phyloP scores from a whole-genome alignment of 176 grass and related monocot species.

The Hordeum vulgare region MorexV3_pseudomolecules_assembly NC_058522.1:585916205-585916704 shows the following conservation, averaged over 20 bases:
- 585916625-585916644: conserved; percentile 65
- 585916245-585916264: background rate
- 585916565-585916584: conserved; percentile 16
- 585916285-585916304: conserved; percentile 68
- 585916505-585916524: conserved; percentile 61
- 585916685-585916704: conserved; percentile 64
- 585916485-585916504: conserved; percentile 74
- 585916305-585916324: conserved; percentile 72
- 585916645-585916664: conserved; percentile 58
- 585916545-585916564: conserved; percentile 19
- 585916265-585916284: conserved; percentile 62
- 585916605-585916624: conserved; percentile 82
- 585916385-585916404: background rate
- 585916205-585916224: background rate
- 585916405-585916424: background rate
- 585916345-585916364: conserved; percentile 91
- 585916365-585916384: conserved; percentile 63
- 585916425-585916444: background rate
- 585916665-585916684: conserved; percentile 71
- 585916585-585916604: background rate
- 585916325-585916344: conserved; percentile 97
- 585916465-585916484: conserved; percentile 91
- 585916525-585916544: conserved; percentile 58
- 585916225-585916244: background rate
- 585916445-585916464: conserved; percentile 48